Conservation (phyloP, 208 protist genomes). For the Blastocrithidia nonstop region DNA sequence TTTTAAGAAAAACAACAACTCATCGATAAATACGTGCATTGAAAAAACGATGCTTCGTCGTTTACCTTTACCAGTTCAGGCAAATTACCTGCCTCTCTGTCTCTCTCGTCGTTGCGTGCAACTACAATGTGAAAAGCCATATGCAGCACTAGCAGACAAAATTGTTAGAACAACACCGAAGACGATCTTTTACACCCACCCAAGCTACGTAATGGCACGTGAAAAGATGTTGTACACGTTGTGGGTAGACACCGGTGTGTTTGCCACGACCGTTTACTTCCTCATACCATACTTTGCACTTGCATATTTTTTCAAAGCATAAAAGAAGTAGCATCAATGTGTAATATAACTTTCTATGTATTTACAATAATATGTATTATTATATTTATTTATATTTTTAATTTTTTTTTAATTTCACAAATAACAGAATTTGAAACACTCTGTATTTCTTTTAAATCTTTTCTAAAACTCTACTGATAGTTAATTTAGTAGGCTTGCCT, state of each 20-base stretch:
- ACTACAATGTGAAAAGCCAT: constrained; percentile 81
- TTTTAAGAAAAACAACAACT: not conserved
- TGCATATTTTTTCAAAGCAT: constrained; percentile 83
- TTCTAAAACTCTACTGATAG: too few relatives aligned
- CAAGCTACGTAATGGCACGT: constrained; percentile 76
- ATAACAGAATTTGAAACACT: constrained; percentile 5
- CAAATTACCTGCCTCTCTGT: not conserved
- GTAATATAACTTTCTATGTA: too few relatives aligned
- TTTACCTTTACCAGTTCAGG: not conserved
- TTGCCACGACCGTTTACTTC: constrained; percentile 41
- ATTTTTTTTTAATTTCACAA: constrained; percentile 1
- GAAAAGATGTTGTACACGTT: constrained; percentile 85
- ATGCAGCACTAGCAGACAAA: constrained; percentile 61
- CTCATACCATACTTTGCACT: constrained; percentile 67
- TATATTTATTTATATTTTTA: constrained; percentile 2
- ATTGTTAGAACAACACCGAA: constrained; percentile 51
- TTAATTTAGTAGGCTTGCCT: too few relatives aligned
- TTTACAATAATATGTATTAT: constrained; percentile 4
- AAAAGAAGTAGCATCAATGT: too few relatives aligned
- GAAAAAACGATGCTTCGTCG: not conserved
- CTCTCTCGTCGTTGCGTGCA: constrained; percentile 6
- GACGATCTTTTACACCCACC: constrained; percentile 67
- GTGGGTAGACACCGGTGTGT: constrained; percentile 76
- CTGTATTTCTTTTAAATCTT: not conserved
- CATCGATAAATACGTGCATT: not conserved